A percentile compares a stretch with the other conserved stretches of the same genome.
These are phyloP conservation scores for Monascus ruber DNA, from an alignment of 2,329 filamentous ascomycete species.

Conservation along the genomic window DNA sequence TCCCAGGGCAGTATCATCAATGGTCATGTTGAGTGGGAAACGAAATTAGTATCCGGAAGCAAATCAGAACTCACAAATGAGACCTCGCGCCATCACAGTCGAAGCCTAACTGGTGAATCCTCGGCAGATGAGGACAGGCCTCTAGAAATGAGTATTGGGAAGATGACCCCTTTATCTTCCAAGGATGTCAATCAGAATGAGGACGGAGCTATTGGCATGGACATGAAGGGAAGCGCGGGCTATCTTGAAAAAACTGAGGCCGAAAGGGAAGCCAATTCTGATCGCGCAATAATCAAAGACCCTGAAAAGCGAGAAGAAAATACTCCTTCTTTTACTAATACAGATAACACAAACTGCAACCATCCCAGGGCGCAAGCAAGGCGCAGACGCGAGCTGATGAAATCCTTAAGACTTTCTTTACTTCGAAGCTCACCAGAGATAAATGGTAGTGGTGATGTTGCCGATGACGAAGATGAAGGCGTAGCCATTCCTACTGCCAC, in stretches of 20 bases:
- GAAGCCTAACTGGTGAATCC: constrained; percentile 43
- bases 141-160: constrained; percentile 63
- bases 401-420: neutral
- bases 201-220: no score
- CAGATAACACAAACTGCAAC: neutral
- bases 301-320: neutral
- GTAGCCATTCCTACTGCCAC: constrained; percentile 9
- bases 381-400: neutral
- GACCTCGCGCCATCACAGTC: constrained; percentile 33
- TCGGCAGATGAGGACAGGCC: constrained; percentile 71
- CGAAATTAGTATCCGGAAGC: constrained; percentile 10
- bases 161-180: constrained; percentile 12
- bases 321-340: neutral
- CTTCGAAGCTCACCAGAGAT: neutral
- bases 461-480: constrained; percentile 10
- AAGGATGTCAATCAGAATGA: neutral
- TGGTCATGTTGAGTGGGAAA: neutral
- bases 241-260: neutral
- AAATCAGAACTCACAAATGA: constrained; percentile 5
- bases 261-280: neutral
- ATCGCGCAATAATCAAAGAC: neutral
- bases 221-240: no score
- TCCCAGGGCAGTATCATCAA: constrained; percentile 1
- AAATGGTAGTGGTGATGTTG: constrained; percentile 2
- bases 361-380: neutral